Base-by-base conservation (phyloP, 805 yeast genomes). In the Ogataea ramenticola region DNA sequence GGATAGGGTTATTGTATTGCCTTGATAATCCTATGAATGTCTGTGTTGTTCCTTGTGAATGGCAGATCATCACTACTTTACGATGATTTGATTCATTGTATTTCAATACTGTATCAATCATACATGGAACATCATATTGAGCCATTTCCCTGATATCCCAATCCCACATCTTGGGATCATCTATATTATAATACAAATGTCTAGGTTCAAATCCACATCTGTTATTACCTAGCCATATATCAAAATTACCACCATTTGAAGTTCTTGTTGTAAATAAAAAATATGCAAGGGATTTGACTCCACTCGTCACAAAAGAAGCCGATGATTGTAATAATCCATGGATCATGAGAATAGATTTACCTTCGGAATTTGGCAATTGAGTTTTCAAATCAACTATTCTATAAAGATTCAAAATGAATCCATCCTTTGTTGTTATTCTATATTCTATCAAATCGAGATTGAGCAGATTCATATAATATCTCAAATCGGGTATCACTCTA, bases 21-120 rank as follows among this genome's bases (percentile, higher is more conserved):
- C 68, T 65, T 16, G 83, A 73, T 31, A 93, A 66, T 40, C 88
- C 77, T 54, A 85, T 65, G 44, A 88, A 83, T 0, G 84, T 72
- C 61, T 90, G 96, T 0, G 96, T 79, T 2, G 96, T 89, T 1
- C 98, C 98, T 64, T 93, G 98, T 15, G 95, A 86, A 59, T 91
- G 99, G 1, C 90, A 90, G 10, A 82, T 72, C 20, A 91, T 62
- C 0, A 82, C 71, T 8, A 90, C 53, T 52, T 80, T 74, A 3
- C 58, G 56, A 42, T 60, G 68, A 40, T 60, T 42, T 24, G 44
- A 40, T 2, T 27, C 30, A 0, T 75, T 68, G 24, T 52, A 50
- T 2, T 58, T 46, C 31, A 80, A 60, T 1, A 89, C 82, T 44
- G 74, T 72, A 31, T 80, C 75, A 9, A 90, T 70, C 63, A 91